Evolutionary conservation across 116 monocot genomes (phyloP).

Genomic region (Trichopus zeylanicus): DNA sequence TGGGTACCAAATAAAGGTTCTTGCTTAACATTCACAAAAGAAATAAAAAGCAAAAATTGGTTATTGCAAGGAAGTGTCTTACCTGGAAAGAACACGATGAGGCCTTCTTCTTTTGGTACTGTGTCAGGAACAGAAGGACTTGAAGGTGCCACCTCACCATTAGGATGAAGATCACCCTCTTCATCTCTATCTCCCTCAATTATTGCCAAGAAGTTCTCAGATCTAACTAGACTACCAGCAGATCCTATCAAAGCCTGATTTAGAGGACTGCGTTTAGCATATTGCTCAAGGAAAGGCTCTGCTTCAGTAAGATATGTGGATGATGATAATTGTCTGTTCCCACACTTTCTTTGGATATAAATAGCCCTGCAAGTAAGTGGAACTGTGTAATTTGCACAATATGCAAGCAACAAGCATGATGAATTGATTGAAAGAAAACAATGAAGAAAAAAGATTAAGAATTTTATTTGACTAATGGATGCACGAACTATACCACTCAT

Average conservation of each 20-base stretch:
- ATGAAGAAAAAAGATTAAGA: neutral
- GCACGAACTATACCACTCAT: conserved; percentile 66
- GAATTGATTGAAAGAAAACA: neutral
- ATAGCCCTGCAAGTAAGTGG: conserved; percentile 61
- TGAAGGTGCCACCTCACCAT: conserved; percentile 27
- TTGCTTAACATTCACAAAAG: too few species aligned
- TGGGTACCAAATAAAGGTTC: too few species aligned
- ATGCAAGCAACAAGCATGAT: conserved; percentile 2
- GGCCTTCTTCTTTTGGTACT: conserved; percentile 76
- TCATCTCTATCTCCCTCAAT: conserved; percentile 75
- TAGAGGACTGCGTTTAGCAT: conserved; percentile 67
- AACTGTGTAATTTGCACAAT: neutral
- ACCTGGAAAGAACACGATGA: conserved; percentile 98
- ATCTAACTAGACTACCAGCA: conserved; percentile 74
- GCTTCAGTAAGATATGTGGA: conserved; percentile 89
- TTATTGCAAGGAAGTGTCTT: neutral
- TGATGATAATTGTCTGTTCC: conserved; percentile 65
- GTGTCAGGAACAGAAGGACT: conserved; percentile 22
- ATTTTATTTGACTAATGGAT: neutral
- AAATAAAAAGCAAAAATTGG: too few species aligned
- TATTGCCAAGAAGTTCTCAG: conserved; percentile 76
- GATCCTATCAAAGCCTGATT: conserved; percentile 82
- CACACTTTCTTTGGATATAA: conserved; percentile 86
- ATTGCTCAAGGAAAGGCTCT: conserved; percentile 96
- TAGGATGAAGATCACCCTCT: conserved; percentile 85